A percentile compares a stretch with the other conserved stretches of the same genome.
Evolutionary conservation across 331 rosid species (phyloP).

Genomic region (Pyracantha coccinea): DNA sequence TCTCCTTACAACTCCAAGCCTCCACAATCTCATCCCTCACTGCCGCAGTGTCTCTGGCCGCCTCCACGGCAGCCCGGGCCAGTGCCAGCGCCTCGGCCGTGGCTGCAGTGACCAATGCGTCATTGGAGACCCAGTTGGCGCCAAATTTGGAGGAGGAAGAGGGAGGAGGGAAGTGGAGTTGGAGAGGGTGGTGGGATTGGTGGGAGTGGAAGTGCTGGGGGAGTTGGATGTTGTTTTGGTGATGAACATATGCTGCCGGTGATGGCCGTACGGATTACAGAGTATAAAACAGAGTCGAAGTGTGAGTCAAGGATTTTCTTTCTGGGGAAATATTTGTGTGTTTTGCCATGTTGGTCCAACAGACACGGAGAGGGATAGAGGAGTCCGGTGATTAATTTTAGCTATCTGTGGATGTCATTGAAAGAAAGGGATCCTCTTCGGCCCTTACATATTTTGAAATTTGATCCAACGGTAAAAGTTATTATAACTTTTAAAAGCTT

Average conservation of each 20-base stretch:
- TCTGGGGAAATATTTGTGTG: slow-evolving; percentile 14
- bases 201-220: slow-evolving; percentile 29
- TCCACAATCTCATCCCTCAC: slow-evolving; percentile 17
- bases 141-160: slow-evolving; percentile 30
- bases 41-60: slow-evolving; percentile 33
- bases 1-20: slow-evolving; percentile 18
- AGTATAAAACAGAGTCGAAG: neutral
- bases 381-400: neutral
- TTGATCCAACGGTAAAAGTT: too few relatives aligned
- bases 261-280: slow-evolving; percentile 39
- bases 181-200: slow-evolving; percentile 19
- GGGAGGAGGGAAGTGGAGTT: slow-evolving; percentile 13
- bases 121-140: slow-evolving; percentile 29
- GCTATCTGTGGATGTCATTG: slow-evolving; percentile 5
- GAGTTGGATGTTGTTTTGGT: slow-evolving; percentile 33
- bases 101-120: slow-evolving; percentile 32
- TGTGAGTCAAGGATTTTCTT: neutral
- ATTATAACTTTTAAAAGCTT: too few relatives aligned
- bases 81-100: slow-evolving; percentile 37
- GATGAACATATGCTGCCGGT: slow-evolving; percentile 46
- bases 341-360: neutral
- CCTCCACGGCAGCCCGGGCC: slow-evolving; percentile 27
- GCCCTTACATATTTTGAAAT: too few relatives aligned
- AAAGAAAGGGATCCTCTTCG: too few relatives aligned
- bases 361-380: neutral